Percentiles rank a stretch among this genome's conserved stretches.
Evolutionary conservation across 768 basidiomycete species (phyloP).

Genomic region (Collybia nuda): DNA sequence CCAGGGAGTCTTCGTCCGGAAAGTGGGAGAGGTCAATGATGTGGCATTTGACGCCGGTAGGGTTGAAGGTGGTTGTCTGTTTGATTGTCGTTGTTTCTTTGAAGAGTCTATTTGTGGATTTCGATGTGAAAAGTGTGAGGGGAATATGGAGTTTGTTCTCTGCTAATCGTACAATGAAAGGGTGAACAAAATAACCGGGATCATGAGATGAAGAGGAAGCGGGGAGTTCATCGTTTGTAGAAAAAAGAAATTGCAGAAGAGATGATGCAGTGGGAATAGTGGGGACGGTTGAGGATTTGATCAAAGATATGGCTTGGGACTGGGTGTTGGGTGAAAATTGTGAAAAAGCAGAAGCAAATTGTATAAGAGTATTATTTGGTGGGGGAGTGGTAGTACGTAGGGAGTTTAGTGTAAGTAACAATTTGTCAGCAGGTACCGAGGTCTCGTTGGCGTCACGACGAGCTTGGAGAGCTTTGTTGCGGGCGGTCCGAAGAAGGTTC

Average conservation of each 20-base stretch:
- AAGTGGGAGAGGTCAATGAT: conserved; percentile 14
- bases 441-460: conserved; percentile 1
- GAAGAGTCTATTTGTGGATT: neutral
- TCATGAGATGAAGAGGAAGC: neutral
- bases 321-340: conserved; percentile 3
- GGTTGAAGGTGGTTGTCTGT: neutral
- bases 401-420: neutral
- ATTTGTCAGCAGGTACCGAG: neutral
- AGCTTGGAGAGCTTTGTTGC: neutral
- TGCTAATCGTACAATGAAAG: conserved; percentile 1
- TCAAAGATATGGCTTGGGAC: neutral
- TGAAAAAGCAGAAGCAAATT: conserved; percentile 1
- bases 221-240: neutral
- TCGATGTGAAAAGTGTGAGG: neutral
- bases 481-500: neutral
- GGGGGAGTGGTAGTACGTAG: neutral
- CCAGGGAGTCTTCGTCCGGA: conserved; percentile 8
- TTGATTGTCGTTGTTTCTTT: neutral
- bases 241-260: conserved; percentile 1
- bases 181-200: conserved; percentile 8
- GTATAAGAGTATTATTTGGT: neutral
- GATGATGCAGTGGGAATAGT: neutral
- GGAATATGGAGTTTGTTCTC: conserved; percentile 1
- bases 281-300: neutral
- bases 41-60: neutral